Evolutionary conservation across 345 rosid genomes (phyloP), one percentile per base, ranked within the genome.

Genomic region (Dovyalis caffra): DNA sequence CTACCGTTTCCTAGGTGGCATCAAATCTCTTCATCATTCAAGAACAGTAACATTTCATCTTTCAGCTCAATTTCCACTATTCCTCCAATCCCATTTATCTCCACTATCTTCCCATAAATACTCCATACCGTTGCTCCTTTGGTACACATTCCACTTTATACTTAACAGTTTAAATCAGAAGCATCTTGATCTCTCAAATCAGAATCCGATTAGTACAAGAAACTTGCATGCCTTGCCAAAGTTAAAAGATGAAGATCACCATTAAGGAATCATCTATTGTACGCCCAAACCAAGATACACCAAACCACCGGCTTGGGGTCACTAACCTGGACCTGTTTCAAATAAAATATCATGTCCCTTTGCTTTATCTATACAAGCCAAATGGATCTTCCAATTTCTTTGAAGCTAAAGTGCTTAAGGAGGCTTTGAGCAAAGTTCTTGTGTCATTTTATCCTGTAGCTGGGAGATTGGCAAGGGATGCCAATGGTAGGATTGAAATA

Each of bases 241-340:
- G 47, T 26, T 57, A 61, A 6, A 28, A 31, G 53, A 77, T 80
- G 86, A 76, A 83, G 81, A 78, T 82, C 58, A 21, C 9, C 12
- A 69, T 78, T 21, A 80, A 78, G 69, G 80, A 85, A 70, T 68
- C 81, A 6, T 73, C 64, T 64, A 62, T 83, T 38, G 74, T 85
- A n/a, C 34, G 71, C 28, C 89, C 86, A 45, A 65, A 73, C 8
- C 38, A 80, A 10, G 72, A 79, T 2, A 85, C 84, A 4, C 87
- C 77, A 0, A 58, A 2, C 26, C 71, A 64, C 34, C 77, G 67
- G 65, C 61, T 86, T 20, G 78, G 84, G 84, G 76, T 81, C 61
- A 84, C 89, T 0, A 78, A 79, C 68, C 64, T 86, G 18, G 91
- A 88, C 58, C 58, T 68, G 40, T 12, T 77, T 6, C 74, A 72